Evolutionary conservation across 371 early-diverging fungal genomes (phyloP).

Genomic region (Saksenaea vasiformis): DNA sequence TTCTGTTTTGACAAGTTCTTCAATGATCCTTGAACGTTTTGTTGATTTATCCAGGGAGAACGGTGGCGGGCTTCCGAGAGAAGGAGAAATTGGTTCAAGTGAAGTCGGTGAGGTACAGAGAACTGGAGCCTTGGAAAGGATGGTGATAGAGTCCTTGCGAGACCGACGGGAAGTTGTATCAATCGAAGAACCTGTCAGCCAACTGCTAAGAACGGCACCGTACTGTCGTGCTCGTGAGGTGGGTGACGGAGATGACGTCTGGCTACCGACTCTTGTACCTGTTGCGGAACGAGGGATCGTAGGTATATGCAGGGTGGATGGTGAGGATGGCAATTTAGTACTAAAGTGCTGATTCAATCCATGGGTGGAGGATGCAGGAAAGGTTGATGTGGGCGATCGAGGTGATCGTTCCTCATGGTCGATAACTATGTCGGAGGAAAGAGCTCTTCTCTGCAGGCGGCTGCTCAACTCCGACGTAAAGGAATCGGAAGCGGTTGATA

Average conservation of each 20-base stretch:
- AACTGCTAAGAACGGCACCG: constrained; percentile 17
- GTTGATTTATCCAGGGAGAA: background rate
- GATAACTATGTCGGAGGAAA: background rate
- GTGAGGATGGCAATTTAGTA: background rate
- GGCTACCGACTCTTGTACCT: background rate
- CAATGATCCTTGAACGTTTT: constrained; percentile 20
- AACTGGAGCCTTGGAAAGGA: constrained; percentile 19
- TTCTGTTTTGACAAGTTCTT: constrained; percentile 77
- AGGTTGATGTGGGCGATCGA: background rate
- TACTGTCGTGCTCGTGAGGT: constrained; percentile 21
- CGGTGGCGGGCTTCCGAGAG: background rate
- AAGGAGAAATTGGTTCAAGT: background rate
- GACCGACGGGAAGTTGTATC: constrained; percentile 8
- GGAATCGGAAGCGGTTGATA: too few species aligned
- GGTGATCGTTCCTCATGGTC: background rate
- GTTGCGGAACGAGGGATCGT: background rate
- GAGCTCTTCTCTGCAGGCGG: background rate
- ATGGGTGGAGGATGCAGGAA: background rate
- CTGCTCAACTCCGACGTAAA: background rate
- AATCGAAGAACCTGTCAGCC: constrained; percentile 15
- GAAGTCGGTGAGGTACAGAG: background rate
- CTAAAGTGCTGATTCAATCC: background rate
- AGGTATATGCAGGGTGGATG: constrained; percentile 4
- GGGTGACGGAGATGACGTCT: constrained; percentile 15
- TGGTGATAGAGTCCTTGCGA: constrained; percentile 23